Evolutionary conservation across 2,329 filamentous ascomycete genomes (phyloP).

Genomic region (Colletotrichum destructivum): DNA sequence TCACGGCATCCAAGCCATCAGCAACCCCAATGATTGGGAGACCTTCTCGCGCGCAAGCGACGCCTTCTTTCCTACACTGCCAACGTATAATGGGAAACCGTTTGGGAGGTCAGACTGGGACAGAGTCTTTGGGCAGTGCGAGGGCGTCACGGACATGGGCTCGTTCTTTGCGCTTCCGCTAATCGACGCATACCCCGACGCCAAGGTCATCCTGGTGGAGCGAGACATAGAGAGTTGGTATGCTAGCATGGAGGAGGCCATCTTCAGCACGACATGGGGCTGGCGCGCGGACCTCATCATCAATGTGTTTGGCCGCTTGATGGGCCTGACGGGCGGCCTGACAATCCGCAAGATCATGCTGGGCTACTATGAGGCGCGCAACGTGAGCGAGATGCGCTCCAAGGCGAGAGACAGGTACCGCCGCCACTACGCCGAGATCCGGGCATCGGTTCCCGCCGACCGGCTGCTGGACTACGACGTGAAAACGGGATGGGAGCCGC

Average conservation of each 20-base stretch:
- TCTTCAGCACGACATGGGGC: conserved; percentile 48
- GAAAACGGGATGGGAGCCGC: conserved; percentile 58
- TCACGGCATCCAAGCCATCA: conserved; percentile 45
- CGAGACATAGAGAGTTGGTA: conserved; percentile 52
- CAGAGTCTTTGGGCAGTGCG: conserved; percentile 48
- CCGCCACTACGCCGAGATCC: conserved; percentile 55
- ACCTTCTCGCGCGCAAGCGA: conserved; percentile 50
- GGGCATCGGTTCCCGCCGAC: conserved; percentile 51
- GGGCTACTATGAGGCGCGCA: conserved; percentile 48
- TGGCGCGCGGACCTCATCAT: conserved; percentile 43
- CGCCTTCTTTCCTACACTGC: conserved; percentile 48
- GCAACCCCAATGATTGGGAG: conserved; percentile 46
- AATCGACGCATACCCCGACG: conserved; percentile 51
- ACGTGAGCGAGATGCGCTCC: conserved; percentile 51
- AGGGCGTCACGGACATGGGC: conserved; percentile 50
- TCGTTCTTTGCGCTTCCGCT: conserved; percentile 48
- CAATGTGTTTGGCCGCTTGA: conserved; percentile 48
- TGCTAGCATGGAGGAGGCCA: conserved; percentile 49
- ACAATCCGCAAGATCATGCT: conserved; percentile 48
- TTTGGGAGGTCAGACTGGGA: conserved; percentile 50
- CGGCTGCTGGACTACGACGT: conserved; percentile 57
- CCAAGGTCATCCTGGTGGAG: conserved; percentile 51
- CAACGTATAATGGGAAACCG: conserved; percentile 47
- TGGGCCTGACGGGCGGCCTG: conserved; percentile 49
- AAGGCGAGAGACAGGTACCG: conserved; percentile 56